Base-by-base conservation (phyloP, 495 filamentous ascomycete genomes). In the Bombardia bombarda region DNA sequence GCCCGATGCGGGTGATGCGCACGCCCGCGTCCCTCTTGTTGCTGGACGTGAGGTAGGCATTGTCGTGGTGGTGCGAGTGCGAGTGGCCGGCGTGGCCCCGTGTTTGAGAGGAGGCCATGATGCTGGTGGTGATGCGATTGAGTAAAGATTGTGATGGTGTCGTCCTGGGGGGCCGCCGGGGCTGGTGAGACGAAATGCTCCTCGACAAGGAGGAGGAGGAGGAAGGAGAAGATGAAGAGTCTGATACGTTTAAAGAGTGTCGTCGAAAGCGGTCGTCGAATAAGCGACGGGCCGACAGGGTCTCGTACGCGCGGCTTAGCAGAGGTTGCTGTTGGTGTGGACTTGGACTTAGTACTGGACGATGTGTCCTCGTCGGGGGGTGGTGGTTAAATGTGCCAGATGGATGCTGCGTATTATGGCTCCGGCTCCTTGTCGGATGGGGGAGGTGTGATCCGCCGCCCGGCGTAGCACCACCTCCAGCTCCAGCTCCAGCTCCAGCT, bases 21-120 rank as follows among this genome's bases (percentile, higher is more conserved):
- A 98, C 92, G 43, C 88, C 92, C 16, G 92, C 85, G 65, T 98
- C 93, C 32, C 83, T 79, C 63, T 87, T 94, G 67, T 98, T 89
- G 25, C 71, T 73, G 1, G 89, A 95, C 4, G 80, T 86, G 21
- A 98, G 75, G 62, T 90, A 96, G 22, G 81, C 79, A 71, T 90
- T 95, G 67, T 92, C 86, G 53, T 88, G 85, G 62, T 86, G 80
- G 59, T 86, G 80, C 47, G 74, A 72, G 46, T 77, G 60, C 37
- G 66, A 59, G 45, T 80, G 79, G 42, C 60, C 60, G 40, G 51
- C 57, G 47, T 77, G 73, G 28, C 62, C 62, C 43, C 74, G 66
- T 12, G 63, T 65, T 36, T 72, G 49, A 14, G 47, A 51, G 19
- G 52, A 47, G 22, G 53, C 45, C 49, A 63, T 57, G 53, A 55